Evolutionary conservation across 352 stramenopile species (phyloP).

Genomic region (Pythium phragmitis): DNA sequence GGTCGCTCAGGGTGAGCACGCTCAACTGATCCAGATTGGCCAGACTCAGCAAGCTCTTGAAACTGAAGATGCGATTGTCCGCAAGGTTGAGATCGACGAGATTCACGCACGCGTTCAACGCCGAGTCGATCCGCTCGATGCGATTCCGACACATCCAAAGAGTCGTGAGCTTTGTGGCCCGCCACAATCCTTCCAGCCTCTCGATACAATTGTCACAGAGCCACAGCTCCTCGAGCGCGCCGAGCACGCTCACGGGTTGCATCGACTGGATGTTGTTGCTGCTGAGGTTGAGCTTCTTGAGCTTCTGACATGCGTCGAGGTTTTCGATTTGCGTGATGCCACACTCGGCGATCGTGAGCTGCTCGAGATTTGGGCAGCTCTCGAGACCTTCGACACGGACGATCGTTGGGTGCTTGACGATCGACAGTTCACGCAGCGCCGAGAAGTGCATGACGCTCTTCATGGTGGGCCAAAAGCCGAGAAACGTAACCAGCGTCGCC

Average conservation of each 20-base stretch:
- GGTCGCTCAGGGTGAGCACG: slow-evolving; percentile 77
- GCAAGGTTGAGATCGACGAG: slow-evolving; percentile 86
- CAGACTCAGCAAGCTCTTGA: slow-evolving; percentile 85
- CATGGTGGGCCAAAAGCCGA: slow-evolving; percentile 79
- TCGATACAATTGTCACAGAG: slow-evolving; percentile 80
- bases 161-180: slow-evolving; percentile 46
- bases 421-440: slow-evolving; percentile 60
- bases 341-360: slow-evolving; percentile 70
- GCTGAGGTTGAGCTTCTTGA: slow-evolving; percentile 75
- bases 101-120: slow-evolving; percentile 49
- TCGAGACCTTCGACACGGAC: slow-evolving; percentile 50
- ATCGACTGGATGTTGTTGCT: slow-evolving; percentile 60
- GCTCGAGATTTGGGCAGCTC: slow-evolving; percentile 52
- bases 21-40: slow-evolving; percentile 61
- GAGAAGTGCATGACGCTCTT: slow-evolving; percentile 63
- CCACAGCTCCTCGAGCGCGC: slow-evolving; percentile 72
- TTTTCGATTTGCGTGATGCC: slow-evolving; percentile 47
- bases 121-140: slow-evolving; percentile 63
- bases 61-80: slow-evolving; percentile 80
- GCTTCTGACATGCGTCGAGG: slow-evolving; percentile 39
- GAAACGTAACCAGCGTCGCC: slow-evolving; percentile 64
- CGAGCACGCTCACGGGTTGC: slow-evolving; percentile 51
- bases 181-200: slow-evolving; percentile 54
- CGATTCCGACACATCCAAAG: slow-evolving; percentile 80
- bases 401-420: slow-evolving; percentile 76